These are phyloP conservation scores for Biancaea sappan DNA, from an alignment of 306 rosid genomes.

Conservation along the genomic window DNA sequence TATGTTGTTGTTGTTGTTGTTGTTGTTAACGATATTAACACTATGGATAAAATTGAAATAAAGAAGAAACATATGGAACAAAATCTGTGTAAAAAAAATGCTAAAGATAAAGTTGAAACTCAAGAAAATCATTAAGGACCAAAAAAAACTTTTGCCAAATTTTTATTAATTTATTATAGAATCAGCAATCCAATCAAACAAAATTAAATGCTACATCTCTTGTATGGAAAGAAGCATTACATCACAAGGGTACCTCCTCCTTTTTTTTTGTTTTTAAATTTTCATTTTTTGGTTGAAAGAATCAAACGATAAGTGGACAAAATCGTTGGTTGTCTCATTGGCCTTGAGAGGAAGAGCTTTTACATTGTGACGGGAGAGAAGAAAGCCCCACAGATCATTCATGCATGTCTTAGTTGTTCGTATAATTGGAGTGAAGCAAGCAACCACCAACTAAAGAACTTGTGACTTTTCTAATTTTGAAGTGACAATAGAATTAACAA, in stretches of 20 bases:
- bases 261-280: too few species aligned
- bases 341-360: slow-evolving; percentile 27
- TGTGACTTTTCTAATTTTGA: slow-evolving; percentile 40
- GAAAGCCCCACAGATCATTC: slow-evolving; percentile 44
- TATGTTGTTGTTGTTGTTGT: too few species aligned
- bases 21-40: too few species aligned
- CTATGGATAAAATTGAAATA: too few species aligned
- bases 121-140: too few species aligned
- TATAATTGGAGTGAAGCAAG: slow-evolving; percentile 46
- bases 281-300: slow-evolving; percentile 26
- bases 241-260: slow-evolving; percentile 45
- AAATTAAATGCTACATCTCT: too few species aligned
- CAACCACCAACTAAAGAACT: slow-evolving; percentile 45
- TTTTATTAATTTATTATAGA: too few species aligned
- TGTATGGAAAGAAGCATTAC: slow-evolving; percentile 38
- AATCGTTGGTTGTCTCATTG: slow-evolving; percentile 38
- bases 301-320: slow-evolving; percentile 42
- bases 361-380: slow-evolving; percentile 45
- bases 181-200: too few species aligned
- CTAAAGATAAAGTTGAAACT: too few species aligned
- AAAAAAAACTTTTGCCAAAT: too few species aligned
- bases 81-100: too few species aligned
- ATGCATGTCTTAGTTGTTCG: slow-evolving; percentile 29
- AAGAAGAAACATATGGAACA: too few species aligned
- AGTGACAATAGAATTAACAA: slow-evolving; percentile 43